Evolutionary conservation across 1,139 yeast species (phyloP), one percentile per base, ranked within the genome.

Genomic region (Blastobotrys ciferrii): DNA sequence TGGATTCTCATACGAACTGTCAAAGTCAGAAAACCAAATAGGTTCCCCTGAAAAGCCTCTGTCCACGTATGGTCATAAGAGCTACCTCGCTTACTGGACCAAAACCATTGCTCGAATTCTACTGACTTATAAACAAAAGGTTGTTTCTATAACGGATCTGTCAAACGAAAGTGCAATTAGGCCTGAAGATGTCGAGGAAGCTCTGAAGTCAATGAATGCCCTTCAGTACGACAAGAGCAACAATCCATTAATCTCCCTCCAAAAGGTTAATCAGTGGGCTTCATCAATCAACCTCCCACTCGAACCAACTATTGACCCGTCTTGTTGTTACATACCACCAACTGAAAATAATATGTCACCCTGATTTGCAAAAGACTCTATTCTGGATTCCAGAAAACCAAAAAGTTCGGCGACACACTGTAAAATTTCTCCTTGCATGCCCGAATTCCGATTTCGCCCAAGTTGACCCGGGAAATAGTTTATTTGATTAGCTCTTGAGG

Each of bases 21-120:
- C 96, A 0, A 53, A 72, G 44, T 76, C 58, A 63, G 86, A 68
- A 67, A 81, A 64, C 61, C 68, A 71, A 43, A 65, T 73, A 28
- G 89, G 96, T 50, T 95, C 97, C 0, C 98, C 98, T 0, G 98
- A 92, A 64, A 78, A 82, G 55, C 98, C 98, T 0, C 70, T 92
- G 15, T 86, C 96, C 4, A 84, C 84, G 0, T 86, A 80, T 64
- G 98, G 98, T 0, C 75, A 76, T 46, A 71, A 80, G 3, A 79
- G 91, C 3, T 92, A 89, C 60, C 60, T 85, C 31, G 70, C 77
- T n/a, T 91, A 77, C 65, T 92, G 98, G 98, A 74, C 87, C 12
- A 73, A 74, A 42, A 62, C 71, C 2, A 57, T 84, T 1, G 72
- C 76, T 0, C 61, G 72, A 48, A 72, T 68, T 45, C 56, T 80